Evolutionary conservation across 1,284 basidiomycete species (phyloP).

Genomic region (Malassezia nana): DNA sequence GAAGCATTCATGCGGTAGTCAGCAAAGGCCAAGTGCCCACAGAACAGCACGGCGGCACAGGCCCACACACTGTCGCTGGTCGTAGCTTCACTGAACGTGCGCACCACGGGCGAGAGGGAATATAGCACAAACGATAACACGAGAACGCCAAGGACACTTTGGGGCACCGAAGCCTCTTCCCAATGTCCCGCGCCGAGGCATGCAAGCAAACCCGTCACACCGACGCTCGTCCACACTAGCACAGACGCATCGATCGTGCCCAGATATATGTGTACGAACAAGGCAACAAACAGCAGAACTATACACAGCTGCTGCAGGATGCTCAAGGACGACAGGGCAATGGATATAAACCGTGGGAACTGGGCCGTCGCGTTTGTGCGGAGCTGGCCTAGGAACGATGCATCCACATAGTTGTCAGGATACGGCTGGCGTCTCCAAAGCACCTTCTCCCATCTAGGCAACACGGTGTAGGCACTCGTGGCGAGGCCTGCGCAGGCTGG

Average conservation of each 20-base stretch:
- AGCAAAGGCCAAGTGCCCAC: constrained; percentile 58
- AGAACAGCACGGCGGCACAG: constrained; percentile 61
- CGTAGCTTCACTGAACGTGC: constrained; percentile 83
- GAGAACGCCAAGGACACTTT: constrained; percentile 17
- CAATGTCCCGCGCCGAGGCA: neutral
- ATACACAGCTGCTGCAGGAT: constrained; percentile 23
- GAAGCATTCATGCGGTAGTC: constrained; percentile 53
- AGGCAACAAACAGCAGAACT: constrained; percentile 25
- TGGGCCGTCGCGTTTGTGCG: constrained; percentile 31
- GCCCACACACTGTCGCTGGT: constrained; percentile 97
- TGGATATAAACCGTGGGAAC: constrained; percentile 59
- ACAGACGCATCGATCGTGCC: constrained; percentile 11
- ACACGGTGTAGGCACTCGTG: neutral
- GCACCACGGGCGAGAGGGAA: constrained; percentile 78
- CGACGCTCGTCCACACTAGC: constrained; percentile 10
- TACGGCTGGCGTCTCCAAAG: constrained; percentile 70
- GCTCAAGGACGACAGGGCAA: constrained; percentile 55
- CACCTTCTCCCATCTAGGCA: constrained; percentile 61
- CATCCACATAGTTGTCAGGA: constrained; percentile 76
- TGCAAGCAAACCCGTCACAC: neutral
- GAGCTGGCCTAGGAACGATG: constrained; percentile 66
- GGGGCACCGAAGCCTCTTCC: neutral
- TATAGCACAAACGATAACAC: constrained; percentile 78
- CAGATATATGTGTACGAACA: constrained; percentile 27
- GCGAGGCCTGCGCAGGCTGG: neutral